phyloP scores from a whole-genome alignment of 2,329 filamentous ascomycete species.

The Pyricularia sp. region DNA sequence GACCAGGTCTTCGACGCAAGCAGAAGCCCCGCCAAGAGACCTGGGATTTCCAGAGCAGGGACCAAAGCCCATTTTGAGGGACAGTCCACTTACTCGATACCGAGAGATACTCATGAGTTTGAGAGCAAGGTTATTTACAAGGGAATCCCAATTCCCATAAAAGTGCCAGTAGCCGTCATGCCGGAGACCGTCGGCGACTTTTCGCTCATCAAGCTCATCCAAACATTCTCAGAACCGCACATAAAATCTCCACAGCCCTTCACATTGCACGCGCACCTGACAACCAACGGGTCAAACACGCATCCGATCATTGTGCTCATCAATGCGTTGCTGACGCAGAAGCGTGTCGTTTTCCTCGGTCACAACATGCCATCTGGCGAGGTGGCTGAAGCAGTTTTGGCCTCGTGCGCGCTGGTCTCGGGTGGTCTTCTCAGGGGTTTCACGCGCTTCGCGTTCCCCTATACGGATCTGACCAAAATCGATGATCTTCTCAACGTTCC shows the following conservation, averaged over 20 bases:
- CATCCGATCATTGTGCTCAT: slow-evolving; percentile 92
- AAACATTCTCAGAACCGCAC: slow-evolving; percentile 82
- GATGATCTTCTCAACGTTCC: slow-evolving; percentile 93
- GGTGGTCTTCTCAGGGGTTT: slow-evolving; percentile 90
- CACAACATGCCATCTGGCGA: slow-evolving; percentile 93
- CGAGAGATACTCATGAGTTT: slow-evolving; percentile 94
- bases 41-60: slow-evolving; percentile 49
- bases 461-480: slow-evolving; percentile 95
- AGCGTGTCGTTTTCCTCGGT: slow-evolving; percentile 90
- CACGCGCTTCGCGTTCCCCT: slow-evolving; percentile 92
- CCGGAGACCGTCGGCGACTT: slow-evolving; percentile 97
- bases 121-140: slow-evolving; percentile 95
- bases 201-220: slow-evolving; percentile 92
- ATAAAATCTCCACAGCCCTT: slow-evolving; percentile 79
- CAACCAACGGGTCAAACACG: slow-evolving; percentile 79
- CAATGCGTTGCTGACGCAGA: slow-evolving; percentile 92
- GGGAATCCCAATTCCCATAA: slow-evolving; percentile 92
- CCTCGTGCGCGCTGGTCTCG: slow-evolving; percentile 88
- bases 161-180: slow-evolving; percentile 86
- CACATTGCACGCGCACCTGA: slow-evolving; percentile 79
- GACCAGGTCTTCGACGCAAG: slow-evolving; percentile 36
- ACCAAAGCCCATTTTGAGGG: slow-evolving; percentile 54
- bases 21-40: slow-evolving; percentile 34
- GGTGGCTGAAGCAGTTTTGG: slow-evolving; percentile 94
- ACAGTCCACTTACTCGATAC: slow-evolving; percentile 60